A percentile compares a stretch with the other conserved stretches of the same genome.
Evolutionary conservation across 352 stramenopile species (phyloP).

Genomic region (Sclerospora graminicola): DNA sequence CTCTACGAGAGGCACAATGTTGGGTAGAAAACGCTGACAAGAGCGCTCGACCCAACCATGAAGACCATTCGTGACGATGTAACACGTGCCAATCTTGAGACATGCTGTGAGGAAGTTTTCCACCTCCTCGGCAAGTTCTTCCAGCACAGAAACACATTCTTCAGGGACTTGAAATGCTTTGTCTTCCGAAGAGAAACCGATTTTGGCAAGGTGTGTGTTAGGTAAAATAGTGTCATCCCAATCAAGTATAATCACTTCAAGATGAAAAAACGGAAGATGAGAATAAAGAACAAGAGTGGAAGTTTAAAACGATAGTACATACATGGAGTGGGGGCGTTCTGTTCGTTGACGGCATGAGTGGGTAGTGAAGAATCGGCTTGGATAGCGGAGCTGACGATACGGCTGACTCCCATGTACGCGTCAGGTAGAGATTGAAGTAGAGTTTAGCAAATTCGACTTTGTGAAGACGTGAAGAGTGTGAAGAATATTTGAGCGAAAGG

Average conservation of each 20-base stretch:
- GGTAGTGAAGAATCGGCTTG: slow-evolving; percentile 10
- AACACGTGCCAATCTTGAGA: slow-evolving; percentile 32
- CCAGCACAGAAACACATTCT: slow-evolving; percentile 20
- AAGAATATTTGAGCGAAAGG: not conserved
- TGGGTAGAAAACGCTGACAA: slow-evolving; percentile 59
- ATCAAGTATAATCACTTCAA: slow-evolving; percentile 61
- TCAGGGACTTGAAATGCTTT: slow-evolving; percentile 28
- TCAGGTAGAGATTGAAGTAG: slow-evolving; percentile 2
- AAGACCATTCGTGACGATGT: slow-evolving; percentile 65
- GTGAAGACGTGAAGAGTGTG: slow-evolving; percentile 2
- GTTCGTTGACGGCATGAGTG: slow-evolving; percentile 9
- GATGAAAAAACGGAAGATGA: not conserved
- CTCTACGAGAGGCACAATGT: slow-evolving; percentile 38
- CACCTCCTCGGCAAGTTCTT: slow-evolving; percentile 26
- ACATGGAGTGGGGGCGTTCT: slow-evolving; percentile 7
- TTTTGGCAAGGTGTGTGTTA: slow-evolving; percentile 53
- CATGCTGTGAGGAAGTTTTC: slow-evolving; percentile 41
- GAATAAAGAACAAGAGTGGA: not conserved
- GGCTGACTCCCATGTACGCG: slow-evolving; percentile 19
- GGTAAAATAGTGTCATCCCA: slow-evolving; percentile 78
- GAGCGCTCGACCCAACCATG: slow-evolving; percentile 66
- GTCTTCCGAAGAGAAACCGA: slow-evolving; percentile 54
- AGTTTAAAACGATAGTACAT: slow-evolving; percentile 8
- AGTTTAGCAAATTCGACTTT: slow-evolving; percentile 14
- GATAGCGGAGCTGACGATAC: slow-evolving; percentile 14